A percentile compares a stretch with the other conserved stretches of the same genome.
phyloP scores from a whole-genome alignment of 768 basidiomycete genomes.

The Boletus reticulatus region DNA sequence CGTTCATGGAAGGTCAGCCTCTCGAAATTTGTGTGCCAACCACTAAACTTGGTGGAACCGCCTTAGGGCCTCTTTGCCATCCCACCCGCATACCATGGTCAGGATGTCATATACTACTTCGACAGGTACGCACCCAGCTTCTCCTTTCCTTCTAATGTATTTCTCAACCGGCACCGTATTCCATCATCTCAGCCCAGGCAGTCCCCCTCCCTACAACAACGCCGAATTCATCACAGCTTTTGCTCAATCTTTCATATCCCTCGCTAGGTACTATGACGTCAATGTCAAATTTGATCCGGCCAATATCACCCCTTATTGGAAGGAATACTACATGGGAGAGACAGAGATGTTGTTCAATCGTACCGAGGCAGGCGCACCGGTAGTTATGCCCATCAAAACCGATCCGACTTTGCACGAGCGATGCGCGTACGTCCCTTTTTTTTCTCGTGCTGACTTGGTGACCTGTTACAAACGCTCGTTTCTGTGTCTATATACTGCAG shows the following conservation, averaged over 20 bases:
- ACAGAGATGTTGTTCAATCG: conserved; percentile 20
- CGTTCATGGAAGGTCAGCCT: conserved; percentile 32
- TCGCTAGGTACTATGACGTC: conserved; percentile 21
- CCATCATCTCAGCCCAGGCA: not conserved
- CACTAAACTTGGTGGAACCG: not conserved
- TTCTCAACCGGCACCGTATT: not conserved
- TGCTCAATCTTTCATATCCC: conserved; percentile 24
- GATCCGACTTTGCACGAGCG: not conserved
- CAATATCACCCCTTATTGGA: conserved; percentile 18
- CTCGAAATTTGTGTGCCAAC: conserved; percentile 18
- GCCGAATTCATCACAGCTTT: conserved; percentile 30
- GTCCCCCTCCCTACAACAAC: conserved; percentile 20
- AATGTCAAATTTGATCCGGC: conserved; percentile 16
- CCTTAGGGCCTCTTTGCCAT: conserved; percentile 31
- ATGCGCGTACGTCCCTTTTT: conserved; percentile 12
- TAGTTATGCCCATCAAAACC: not conserved
- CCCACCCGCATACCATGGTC: conserved; percentile 29
- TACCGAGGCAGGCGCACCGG: conserved; percentile 1
- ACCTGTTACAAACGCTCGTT: too few relatives aligned
- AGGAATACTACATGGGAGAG: not conserved
- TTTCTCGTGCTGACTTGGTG: too few relatives aligned
- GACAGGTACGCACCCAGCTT: conserved; percentile 13
- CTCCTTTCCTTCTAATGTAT: not conserved
- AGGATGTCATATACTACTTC: conserved; percentile 42
- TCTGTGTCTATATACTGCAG: not conserved